phyloP scores from a whole-genome alignment of 306 rosid species.

The Urtica urens region DNA sequence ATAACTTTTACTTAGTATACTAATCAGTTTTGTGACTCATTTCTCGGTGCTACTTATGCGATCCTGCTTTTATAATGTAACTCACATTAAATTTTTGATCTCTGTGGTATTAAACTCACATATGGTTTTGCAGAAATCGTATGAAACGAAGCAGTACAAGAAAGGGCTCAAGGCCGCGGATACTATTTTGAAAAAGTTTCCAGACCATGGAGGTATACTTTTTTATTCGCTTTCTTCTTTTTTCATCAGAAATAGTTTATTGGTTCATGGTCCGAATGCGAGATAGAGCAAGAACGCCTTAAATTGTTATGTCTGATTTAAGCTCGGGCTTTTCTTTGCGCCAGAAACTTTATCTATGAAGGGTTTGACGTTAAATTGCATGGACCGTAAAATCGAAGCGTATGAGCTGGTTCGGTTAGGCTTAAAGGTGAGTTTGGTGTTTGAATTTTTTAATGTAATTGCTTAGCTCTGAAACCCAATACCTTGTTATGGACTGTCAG shows the following conservation, averaged over 20 bases:
- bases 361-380: constrained; percentile 92
- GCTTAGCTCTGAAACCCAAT: constrained; percentile 10
- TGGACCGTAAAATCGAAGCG: constrained; percentile 98
- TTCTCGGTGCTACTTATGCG: neutral
- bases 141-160: constrained; percentile 95
- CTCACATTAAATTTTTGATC: neutral
- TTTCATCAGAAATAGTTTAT: too few species aligned
- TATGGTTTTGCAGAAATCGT: constrained; percentile 70
- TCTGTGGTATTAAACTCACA: constrained; percentile 3
- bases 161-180: constrained; percentile 97
- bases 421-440: constrained; percentile 52
- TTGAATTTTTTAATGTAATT: constrained; percentile 3
- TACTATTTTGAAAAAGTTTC: constrained; percentile 81
- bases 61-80: neutral
- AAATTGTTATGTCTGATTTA: neutral
- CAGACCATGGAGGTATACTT: constrained; percentile 91
- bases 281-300: neutral
- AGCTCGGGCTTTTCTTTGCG: constrained; percentile 16
- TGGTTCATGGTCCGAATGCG: too few species aligned
- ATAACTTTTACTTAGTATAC: too few species aligned
- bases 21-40: neutral
- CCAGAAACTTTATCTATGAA: constrained; percentile 96
- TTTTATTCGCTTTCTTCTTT: neutral
- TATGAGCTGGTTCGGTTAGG: constrained; percentile 94
- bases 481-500: constrained; percentile 7